Conservation (phyloP, 1,139 yeast species). For the Zygosaccharomyces pseudobailii region DNA sequence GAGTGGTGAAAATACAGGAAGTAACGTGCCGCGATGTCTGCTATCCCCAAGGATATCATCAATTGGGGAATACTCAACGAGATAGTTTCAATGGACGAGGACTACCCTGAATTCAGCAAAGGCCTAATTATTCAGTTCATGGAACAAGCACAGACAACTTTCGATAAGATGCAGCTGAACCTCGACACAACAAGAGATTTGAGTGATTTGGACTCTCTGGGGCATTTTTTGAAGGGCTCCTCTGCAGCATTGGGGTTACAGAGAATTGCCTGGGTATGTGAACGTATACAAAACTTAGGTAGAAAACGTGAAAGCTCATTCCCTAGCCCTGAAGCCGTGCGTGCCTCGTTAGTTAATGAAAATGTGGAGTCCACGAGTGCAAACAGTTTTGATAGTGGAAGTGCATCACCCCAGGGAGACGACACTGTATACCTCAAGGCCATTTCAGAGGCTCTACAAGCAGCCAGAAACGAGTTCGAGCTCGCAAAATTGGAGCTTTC, state of each 20-base stretch:
- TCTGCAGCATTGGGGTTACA: constrained; percentile 91
- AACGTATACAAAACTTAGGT: constrained; percentile 90
- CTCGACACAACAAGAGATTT: constrained; percentile 43
- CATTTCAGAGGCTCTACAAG: constrained; percentile 50
- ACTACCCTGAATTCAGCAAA: constrained; percentile 71
- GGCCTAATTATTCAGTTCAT: constrained; percentile 76
- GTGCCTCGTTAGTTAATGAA: constrained; percentile 17
- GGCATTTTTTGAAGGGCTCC: constrained; percentile 92
- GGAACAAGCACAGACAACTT: constrained; percentile 83
- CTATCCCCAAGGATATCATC: constrained; percentile 54
- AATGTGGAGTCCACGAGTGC: constrained; percentile 15
- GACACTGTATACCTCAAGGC: constrained; percentile 28
- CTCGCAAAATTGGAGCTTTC: constrained; percentile 54
- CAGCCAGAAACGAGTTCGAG: constrained; percentile 54
- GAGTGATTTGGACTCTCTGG: constrained; percentile 62
- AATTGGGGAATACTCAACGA: constrained; percentile 90
- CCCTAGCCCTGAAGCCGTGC: constrained; percentile 21
- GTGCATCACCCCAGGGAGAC: constrained; percentile 9
- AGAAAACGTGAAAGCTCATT: constrained; percentile 40
- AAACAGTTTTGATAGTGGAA: constrained; percentile 13
- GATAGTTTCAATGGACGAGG: constrained; percentile 90
- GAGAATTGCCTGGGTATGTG: constrained; percentile 81
- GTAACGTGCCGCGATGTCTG: constrained; percentile 8
- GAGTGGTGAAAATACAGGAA: neutral
- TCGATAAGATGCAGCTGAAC: constrained; percentile 61